Evolutionary conservation across 2,329 filamentous ascomycete species (phyloP).

Genomic region (Fusarium fujikuroi): DNA sequence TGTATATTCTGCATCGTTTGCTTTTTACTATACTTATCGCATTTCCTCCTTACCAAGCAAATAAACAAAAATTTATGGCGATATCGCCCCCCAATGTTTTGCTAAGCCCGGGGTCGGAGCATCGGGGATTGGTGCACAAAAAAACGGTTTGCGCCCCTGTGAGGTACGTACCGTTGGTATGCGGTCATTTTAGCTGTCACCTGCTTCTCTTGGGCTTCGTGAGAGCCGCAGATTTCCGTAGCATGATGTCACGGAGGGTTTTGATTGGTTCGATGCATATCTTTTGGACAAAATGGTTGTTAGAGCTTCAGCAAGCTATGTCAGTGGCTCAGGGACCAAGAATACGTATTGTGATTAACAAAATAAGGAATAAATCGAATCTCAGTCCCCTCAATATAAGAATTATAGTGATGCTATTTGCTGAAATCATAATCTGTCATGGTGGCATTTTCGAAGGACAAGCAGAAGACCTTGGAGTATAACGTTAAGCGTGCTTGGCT

Average conservation of each 20-base stretch:
- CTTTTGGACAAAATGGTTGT: constrained; percentile 23
- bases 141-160: neutral
- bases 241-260: constrained; percentile 32
- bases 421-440: too few relatives aligned
- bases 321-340: neutral
- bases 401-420: too few relatives aligned
- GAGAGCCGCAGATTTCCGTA: constrained; percentile 42
- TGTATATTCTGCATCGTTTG: neutral
- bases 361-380: neutral
- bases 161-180: constrained; percentile 19
- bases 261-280: constrained; percentile 32
- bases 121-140: constrained; percentile 28
- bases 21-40: neutral
- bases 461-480: neutral
- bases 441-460: too few relatives aligned
- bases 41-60: constrained; percentile 13
- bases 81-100: constrained; percentile 24
- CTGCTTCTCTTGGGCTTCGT: neutral
- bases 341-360: neutral
- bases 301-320: neutral
- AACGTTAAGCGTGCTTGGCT: neutral
- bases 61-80: constrained; percentile 7
- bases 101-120: constrained; percentile 37
- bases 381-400: accelerated
- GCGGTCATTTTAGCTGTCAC: constrained; percentile 23